A percentile compares a stretch with the other conserved stretches of the same genome.
These are phyloP conservation scores for Lasiodiplodia gonubiensis DNA, from an alignment of 2,329 filamentous ascomycete species.

Conservation along the genomic window DNA sequence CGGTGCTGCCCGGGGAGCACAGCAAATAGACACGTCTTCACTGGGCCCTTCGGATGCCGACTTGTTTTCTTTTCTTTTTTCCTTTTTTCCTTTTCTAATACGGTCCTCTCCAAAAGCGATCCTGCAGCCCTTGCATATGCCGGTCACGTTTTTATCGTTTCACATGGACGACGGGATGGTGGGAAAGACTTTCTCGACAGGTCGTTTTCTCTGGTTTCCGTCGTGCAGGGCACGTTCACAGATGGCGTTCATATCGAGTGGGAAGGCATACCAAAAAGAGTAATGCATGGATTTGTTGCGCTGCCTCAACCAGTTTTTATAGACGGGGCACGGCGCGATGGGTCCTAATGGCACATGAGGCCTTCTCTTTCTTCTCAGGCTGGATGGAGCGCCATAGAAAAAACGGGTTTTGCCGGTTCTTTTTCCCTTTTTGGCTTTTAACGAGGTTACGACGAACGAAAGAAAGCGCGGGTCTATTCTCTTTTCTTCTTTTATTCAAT, in stretches of 20 bases:
- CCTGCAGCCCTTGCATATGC: constrained; percentile 35
- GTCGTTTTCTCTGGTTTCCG: constrained; percentile 28
- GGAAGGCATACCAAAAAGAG: constrained; percentile 28
- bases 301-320: constrained; percentile 23
- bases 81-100: constrained; percentile 38
- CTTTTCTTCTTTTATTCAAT: constrained; percentile 23
- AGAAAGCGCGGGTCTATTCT: constrained; percentile 25
- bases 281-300: constrained; percentile 28
- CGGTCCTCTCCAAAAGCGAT: constrained; percentile 45
- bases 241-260: constrained; percentile 28
- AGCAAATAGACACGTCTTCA: constrained; percentile 47
- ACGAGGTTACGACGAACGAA: constrained; percentile 27
- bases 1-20: constrained; percentile 46
- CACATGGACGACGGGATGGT: constrained; percentile 27
- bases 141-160: constrained; percentile 29
- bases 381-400: constrained; percentile 27
- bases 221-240: constrained; percentile 29
- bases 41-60: constrained; percentile 44
- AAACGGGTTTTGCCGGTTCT: constrained; percentile 21
- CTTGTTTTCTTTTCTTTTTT: constrained; percentile 33
- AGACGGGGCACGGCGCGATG: constrained; percentile 28
- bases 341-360: constrained; percentile 25
- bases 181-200: constrained; percentile 21
- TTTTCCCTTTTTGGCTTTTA: constrained; percentile 27
- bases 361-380: constrained; percentile 27